phyloP scores from a whole-genome alignment of 2,329 filamentous ascomycete genomes.

The Colletotrichum chrysophilum region DNA sequence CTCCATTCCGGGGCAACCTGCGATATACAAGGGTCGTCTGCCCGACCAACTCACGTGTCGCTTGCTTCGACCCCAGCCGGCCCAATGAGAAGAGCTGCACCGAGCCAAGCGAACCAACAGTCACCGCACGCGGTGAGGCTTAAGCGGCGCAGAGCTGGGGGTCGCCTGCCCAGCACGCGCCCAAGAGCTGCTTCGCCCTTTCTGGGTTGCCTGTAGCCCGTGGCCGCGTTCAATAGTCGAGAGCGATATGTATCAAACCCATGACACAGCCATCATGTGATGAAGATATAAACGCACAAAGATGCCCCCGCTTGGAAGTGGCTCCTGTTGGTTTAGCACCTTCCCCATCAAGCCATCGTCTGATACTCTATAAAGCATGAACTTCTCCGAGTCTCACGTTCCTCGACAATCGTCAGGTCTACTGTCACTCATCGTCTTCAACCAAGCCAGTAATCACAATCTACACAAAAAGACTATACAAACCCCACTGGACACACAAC shows the following conservation, averaged over 20 bases:
- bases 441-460: background rate
- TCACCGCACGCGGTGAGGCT: background rate
- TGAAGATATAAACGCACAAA: background rate
- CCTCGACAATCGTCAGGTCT: background rate
- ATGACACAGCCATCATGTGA: background rate
- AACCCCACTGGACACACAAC: background rate
- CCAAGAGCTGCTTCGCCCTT: background rate
- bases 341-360: background rate
- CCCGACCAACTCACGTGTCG: background rate
- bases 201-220: background rate
- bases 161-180: background rate
- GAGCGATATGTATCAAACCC: background rate
- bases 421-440: background rate
- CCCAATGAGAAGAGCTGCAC: background rate
- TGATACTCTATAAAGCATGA: background rate
- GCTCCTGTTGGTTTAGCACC: background rate
- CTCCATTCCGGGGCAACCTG: background rate
- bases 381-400: background rate
- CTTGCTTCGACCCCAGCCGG: background rate
- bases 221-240: background rate
- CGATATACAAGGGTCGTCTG: background rate
- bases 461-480: background rate
- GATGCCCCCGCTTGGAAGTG: background rate
- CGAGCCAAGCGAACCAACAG: background rate
- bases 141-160: background rate